These are phyloP conservation scores for Geotrichum phurueaensis DNA, from an alignment of 1,139 yeast genomes.

Conservation along the genomic window DNA sequence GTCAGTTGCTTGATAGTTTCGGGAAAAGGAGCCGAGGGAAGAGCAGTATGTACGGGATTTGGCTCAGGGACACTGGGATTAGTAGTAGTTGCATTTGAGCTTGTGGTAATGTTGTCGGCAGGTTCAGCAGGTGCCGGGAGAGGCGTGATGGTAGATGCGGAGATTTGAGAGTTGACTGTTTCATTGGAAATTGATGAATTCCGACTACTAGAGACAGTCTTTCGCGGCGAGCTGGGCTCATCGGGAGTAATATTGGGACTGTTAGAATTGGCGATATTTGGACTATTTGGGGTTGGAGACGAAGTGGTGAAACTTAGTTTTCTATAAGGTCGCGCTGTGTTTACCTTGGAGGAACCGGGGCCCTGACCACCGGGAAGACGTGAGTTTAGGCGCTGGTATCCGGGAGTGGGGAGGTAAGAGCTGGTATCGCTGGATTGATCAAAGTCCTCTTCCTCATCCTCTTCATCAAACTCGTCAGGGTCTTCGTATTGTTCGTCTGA, in stretches of 20 bases:
- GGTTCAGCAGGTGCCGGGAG: background rate
- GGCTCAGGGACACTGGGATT: background rate
- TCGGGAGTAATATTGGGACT: background rate
- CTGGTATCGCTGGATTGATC: constrained; percentile 10
- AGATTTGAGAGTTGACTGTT: background rate
- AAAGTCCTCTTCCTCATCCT: constrained; percentile 6
- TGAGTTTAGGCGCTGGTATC: background rate
- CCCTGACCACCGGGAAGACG: background rate
- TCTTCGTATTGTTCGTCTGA: constrained; percentile 13
- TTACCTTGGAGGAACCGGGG: background rate
- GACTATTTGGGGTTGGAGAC: background rate
- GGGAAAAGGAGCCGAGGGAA: background rate
- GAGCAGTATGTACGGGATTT: background rate
- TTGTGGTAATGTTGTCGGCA: background rate
- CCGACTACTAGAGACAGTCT: background rate
- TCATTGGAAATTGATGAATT: background rate
- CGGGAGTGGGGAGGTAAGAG: background rate
- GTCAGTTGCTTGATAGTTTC: background rate
- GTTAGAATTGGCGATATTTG: background rate
- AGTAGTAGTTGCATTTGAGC: background rate
- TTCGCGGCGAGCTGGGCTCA: background rate
- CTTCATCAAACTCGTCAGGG: constrained; percentile 5
- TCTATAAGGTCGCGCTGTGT: constrained; percentile 1
- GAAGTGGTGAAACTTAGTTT: constrained; percentile 1
- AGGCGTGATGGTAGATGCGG: background rate